Conservation (phyloP, 2,329 filamentous ascomycete genomes). For the Exophiala xenobiotica region DNA sequence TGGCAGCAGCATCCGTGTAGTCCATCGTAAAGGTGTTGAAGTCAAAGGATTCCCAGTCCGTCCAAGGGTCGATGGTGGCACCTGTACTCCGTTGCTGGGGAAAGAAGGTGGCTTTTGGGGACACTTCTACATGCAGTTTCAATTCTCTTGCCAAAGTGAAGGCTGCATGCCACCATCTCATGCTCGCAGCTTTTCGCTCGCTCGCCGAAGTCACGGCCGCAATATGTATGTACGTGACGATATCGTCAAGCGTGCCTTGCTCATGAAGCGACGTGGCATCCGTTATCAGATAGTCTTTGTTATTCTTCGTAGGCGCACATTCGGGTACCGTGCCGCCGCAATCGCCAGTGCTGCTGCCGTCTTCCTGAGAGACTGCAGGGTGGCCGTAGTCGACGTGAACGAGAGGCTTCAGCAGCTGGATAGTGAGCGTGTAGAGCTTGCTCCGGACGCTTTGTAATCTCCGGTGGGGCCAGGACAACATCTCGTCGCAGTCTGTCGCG, state of each 20-base stretch:
- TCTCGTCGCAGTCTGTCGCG: not conserved
- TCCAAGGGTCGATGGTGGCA: not conserved
- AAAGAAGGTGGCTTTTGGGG: not conserved
- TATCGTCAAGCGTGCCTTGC: not conserved
- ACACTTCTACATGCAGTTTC: not conserved
- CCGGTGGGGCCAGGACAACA: not conserved
- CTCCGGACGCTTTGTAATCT: not conserved
- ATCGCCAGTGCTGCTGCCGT: not conserved
- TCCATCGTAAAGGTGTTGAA: not conserved
- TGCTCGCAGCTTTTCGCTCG: not conserved
- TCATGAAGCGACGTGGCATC: not conserved
- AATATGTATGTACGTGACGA: not conserved
- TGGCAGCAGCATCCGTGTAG: not conserved
- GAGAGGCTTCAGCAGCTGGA: not conserved
- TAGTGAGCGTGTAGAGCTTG: not conserved
- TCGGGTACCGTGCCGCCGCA: not conserved
- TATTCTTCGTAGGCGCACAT: not conserved
- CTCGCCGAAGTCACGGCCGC: not conserved
- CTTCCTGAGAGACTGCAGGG: not conserved
- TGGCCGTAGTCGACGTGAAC: not conserved
- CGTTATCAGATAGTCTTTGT: not conserved
- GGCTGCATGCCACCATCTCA: not conserved
- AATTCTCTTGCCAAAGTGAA: not conserved
- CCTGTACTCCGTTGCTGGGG: not conserved
- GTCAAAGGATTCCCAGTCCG: not conserved